Conservation (phyloP, 1,284 basidiomycete genomes). For the Tylopilus microsporus region DNA sequence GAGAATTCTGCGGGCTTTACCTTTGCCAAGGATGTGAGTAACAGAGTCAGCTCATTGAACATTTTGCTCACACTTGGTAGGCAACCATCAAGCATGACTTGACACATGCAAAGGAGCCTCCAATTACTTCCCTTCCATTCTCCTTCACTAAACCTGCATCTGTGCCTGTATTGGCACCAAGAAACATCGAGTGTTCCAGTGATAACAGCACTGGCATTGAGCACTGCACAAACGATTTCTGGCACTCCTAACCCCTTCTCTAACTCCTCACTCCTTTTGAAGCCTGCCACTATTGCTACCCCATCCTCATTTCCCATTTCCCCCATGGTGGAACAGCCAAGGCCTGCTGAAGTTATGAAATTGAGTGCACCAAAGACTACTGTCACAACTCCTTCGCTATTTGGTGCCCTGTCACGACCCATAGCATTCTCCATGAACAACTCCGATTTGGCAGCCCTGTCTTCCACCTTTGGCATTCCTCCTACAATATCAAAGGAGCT, state of each 20-base stretch:
- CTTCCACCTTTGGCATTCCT: conserved; percentile 9
- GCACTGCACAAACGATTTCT: conserved; percentile 9
- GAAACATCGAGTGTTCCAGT: conserved; percentile 16
- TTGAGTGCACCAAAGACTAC: too few relatives aligned
- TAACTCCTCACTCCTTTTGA: conserved; percentile 33
- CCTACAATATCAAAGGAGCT: conserved; percentile 17
- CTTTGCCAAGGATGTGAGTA: conserved; percentile 60
- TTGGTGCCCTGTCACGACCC: conserved; percentile 16
- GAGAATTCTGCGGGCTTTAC: conserved; percentile 60
- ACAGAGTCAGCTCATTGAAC: background rate
- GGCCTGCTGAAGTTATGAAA: background rate
- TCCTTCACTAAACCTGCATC: conserved; percentile 45
- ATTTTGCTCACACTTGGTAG: conserved; percentile 21
- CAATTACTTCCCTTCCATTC: conserved; percentile 60
- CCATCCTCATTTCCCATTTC: conserved; percentile 6
- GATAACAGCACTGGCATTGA: background rate
- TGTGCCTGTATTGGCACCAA: conserved; percentile 1
- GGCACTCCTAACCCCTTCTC: conserved; percentile 52
- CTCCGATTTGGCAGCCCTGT: conserved; percentile 5
- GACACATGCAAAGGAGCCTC: conserved; percentile 56
- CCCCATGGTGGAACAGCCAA: conserved; percentile 12
- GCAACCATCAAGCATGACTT: conserved; percentile 35
- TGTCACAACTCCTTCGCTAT: conserved; percentile 15
- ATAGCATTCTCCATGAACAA: conserved; percentile 12
- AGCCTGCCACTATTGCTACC: conserved; percentile 16